A percentile compares a stretch with the other conserved stretches of the same genome.
These are phyloP conservation scores for Cucurbita maxima DNA, from an alignment of 306 rosid genomes.

Conservation along the genomic window DNA sequence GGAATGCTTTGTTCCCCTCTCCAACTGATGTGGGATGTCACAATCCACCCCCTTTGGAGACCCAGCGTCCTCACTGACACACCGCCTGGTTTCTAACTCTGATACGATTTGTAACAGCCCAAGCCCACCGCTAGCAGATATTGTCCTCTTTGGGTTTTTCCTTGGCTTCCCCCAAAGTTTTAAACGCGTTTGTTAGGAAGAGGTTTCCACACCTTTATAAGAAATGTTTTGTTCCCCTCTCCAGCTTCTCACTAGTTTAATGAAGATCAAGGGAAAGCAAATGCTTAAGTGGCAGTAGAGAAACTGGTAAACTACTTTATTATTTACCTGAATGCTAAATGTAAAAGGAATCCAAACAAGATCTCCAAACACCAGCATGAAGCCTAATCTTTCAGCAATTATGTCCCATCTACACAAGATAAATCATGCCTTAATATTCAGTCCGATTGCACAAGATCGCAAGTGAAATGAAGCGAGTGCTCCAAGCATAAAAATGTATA, in stretches of 20 bases:
- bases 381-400: slow-evolving; percentile 89
- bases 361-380: slow-evolving; percentile 97
- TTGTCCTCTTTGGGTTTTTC: no score
- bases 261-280: not conserved
- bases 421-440: not conserved
- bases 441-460: not conserved
- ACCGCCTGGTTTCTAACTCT: no score
- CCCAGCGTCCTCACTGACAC: no score
- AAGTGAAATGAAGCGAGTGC: not conserved
- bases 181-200: no score
- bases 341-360: slow-evolving; percentile 97
- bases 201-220: no score
- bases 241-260: not conserved
- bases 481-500: not conserved
- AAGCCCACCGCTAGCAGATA: no score
- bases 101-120: no score
- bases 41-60: no score
- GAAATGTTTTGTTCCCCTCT: no score
- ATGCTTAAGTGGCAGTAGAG: not conserved
- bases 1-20: no score
- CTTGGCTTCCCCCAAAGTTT: no score
- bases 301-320: not conserved
- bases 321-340: slow-evolving; percentile 74
- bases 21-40: no score
- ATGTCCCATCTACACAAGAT: slow-evolving; percentile 74